Percentiles rank a stretch among this genome's conserved stretches.
These are phyloP conservation scores for Xylaria telfairii DNA, from an alignment of 495 filamentous ascomycete species.

Conservation along the genomic window DNA sequence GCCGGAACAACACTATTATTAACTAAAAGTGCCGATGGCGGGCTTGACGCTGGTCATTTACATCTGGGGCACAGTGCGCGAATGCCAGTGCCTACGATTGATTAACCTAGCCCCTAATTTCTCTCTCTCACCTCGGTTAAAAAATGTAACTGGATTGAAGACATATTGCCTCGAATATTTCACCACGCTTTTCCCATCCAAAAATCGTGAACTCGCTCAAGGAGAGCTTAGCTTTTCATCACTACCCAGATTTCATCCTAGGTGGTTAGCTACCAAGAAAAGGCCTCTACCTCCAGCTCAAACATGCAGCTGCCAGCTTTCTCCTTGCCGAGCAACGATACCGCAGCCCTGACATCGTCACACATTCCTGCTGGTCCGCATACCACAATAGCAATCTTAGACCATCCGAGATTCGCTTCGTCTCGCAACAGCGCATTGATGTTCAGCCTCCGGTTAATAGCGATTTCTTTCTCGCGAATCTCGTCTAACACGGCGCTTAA, in stretches of 20 bases:
- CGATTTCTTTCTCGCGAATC: background rate
- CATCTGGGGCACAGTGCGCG: too few relatives aligned
- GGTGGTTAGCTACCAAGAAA: background rate
- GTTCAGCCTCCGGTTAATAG: background rate
- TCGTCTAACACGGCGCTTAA: background rate
- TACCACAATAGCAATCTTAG: background rate
- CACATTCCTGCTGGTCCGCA: conserved; percentile 7
- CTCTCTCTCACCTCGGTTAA: too few relatives aligned
- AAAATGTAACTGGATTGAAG: too few relatives aligned
- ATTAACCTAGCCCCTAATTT: too few relatives aligned
- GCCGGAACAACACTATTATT: too few relatives aligned
- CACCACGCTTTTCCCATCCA: too few relatives aligned
- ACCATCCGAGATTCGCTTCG: background rate
- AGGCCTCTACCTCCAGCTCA: conserved; percentile 1
- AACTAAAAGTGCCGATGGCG: too few relatives aligned
- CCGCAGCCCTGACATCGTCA: background rate
- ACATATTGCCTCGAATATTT: too few relatives aligned
- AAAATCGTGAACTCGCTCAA: background rate
- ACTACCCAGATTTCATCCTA: background rate
- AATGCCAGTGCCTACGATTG: too few relatives aligned
- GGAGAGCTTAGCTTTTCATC: background rate
- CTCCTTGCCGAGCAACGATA: background rate
- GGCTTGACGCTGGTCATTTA: too few relatives aligned
- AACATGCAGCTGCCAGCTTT: background rate
- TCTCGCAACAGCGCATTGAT: background rate